Base-by-base conservation (phyloP, 2,329 filamentous ascomycete genomes). In the Pseudocercospora cruenta region DNA sequence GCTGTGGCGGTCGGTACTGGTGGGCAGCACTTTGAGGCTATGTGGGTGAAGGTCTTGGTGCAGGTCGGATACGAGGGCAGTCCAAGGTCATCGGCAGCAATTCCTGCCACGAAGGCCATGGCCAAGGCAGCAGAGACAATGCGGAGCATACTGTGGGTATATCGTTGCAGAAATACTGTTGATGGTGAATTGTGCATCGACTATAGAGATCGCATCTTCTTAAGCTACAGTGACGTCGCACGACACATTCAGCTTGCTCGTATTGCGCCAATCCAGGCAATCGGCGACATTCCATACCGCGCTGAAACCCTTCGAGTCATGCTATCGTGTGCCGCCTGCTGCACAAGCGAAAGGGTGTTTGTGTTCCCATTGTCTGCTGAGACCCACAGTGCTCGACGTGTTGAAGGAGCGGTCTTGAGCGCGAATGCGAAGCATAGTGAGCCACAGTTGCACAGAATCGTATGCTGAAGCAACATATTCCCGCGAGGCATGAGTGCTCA, bases 11-110 rank as follows among this genome's bases (percentile, higher is more conserved):
- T 47, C n/a, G 63, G 58, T 14, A 58, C 49, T 53, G 61, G 62
- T 4, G 62, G 62, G 33, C 65, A 67, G 59, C 62, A 65, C 28
- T 49, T 54, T 6, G 62, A 62, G 21, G 45, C 58, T 1, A 39
- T 36, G 8, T 61, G 54, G 3, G 61, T 67, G 14, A 62, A 28
- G 7, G 61, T 59, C 22, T 22, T 59, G 45, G 62, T 67, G 62
- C 65, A 67, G 10, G 62, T 26, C 24, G 45, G 31, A 26, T 55
- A 55, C 1, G 26, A 31, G 3, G 22, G 26, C 1, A 55, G 16
- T 8, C 1, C 7, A 16, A 28, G 8, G 14, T 31, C 26, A 10
- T 26, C 10, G 14, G 22, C 51, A 16, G 26, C 22, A 4, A 31
- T 26, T 7, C 22, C 24, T 26, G 51, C 26, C 22, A 26, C 26